Base-by-base conservation (phyloP, 23 red algal species). In the Chondrus crispus region DNA sequence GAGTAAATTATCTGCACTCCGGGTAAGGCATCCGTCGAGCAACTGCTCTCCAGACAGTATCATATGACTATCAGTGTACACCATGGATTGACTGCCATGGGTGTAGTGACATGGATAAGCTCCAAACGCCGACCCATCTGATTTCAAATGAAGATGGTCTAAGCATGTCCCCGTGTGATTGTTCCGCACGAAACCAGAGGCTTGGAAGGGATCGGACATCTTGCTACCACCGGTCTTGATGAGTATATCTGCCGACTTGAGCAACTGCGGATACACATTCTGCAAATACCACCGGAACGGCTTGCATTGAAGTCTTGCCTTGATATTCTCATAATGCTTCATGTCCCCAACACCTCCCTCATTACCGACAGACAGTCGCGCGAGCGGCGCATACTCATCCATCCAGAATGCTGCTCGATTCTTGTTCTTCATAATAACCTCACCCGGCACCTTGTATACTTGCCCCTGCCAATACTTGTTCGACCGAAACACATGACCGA, bases 401-500 rank as follows among this genome's bases (percentile, higher is more conserved):
- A 92, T 92, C 88, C 88, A 92, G 37, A 82, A 82, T 11, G 74
- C 45, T 13, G 88, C 88, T 9, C 88, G 88, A 33, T 58, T 33
- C 53, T 60, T 52, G 74, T 92, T 92, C 20, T 76, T 49, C 36
- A 54, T n/a, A 30, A 92, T 72, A 6, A 60, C 62, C 48, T 77
- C 88, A 6, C 74, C 88, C 2, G 88, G 88, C 28, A 92, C 74
- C 42, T 77, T 81, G 88, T 92, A 92, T 13, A 92, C 51, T n/a
- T 77, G 73, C 42, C 88, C 88, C 74, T 92, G 44, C 88, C 88
- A 92, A 77, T 92, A 50, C 41, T 81, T 52, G 24, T 50, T 29
- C 38, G 88, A 92, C 41, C 88, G 88, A 60, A 92, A 92, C 22
- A 92, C 77, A 92, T 92, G 88, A 16, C 88, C 88, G 51, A 92